Percentiles rank a stretch among this genome's conserved stretches.
Evolutionary conservation across 202 grass and related monocot species (phyloP).

Genomic region (Tripidium arundinaceum): DNA sequence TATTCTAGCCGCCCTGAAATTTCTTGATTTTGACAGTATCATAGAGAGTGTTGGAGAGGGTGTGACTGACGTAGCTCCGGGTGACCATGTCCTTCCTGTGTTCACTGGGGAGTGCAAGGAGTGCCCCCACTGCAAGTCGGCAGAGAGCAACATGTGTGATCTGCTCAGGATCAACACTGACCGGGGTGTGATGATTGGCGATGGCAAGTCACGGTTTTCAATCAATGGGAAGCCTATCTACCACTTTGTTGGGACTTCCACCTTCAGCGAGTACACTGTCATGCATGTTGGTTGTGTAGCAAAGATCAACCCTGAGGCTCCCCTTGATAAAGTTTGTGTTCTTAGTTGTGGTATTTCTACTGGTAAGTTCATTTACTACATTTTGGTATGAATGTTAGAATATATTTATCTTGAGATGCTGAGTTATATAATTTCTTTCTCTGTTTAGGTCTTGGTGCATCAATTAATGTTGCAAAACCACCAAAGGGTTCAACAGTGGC

Average conservation of each 20-base stretch:
- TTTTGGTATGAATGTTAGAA: neutral
- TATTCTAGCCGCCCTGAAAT: neutral
- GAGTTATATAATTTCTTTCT: neutral
- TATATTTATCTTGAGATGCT: neutral
- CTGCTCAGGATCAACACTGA: conserved; percentile 92
- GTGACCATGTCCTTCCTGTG: conserved; percentile 91
- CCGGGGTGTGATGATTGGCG: conserved; percentile 69
- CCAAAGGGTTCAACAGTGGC: conserved; percentile 72
- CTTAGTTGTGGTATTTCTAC: conserved; percentile 95
- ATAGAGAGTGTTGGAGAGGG: conserved; percentile 89
- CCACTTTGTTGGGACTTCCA: conserved; percentile 92
- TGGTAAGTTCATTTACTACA: conserved; percentile 29
- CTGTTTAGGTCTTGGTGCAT: conserved; percentile 72
- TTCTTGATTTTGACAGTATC: conserved; percentile 38
- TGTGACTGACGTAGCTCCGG: conserved; percentile 60
- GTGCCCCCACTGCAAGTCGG: conserved; percentile 69
- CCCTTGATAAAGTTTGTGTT: conserved; percentile 87
- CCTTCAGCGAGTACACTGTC: conserved; percentile 89
- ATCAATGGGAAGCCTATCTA: conserved; percentile 81
- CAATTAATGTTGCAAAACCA: conserved; percentile 92
- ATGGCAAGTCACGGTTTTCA: conserved; percentile 71
- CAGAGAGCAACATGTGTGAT: conserved; percentile 96
- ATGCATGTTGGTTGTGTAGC: conserved; percentile 81
- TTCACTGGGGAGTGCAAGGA: conserved; percentile 98
- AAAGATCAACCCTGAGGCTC: conserved; percentile 90